Conservation (phyloP, 2,329 filamentous ascomycete species). For the Zasmidium citrigriseum region DNA sequence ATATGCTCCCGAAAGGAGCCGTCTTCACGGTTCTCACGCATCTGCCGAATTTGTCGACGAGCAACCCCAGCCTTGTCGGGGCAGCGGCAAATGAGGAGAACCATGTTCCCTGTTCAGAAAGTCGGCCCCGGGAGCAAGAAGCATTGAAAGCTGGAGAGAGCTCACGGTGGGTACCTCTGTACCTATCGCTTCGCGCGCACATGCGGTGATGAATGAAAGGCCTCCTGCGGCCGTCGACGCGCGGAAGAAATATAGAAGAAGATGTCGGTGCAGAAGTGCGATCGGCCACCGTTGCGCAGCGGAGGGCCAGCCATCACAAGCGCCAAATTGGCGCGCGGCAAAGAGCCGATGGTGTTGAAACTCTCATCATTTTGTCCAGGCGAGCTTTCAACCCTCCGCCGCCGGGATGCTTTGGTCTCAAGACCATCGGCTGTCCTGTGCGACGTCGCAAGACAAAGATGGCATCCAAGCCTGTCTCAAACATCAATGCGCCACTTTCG, state of each 20-base stretch:
- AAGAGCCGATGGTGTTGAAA: constrained; percentile 1
- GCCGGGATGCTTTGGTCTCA: constrained; percentile 6
- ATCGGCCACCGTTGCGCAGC: neutral
- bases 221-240: neutral
- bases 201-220: neutral
- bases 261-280: neutral
- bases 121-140: neutral
- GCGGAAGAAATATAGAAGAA: neutral
- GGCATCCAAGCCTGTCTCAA: constrained; percentile 14
- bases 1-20: neutral
- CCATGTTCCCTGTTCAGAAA: neutral
- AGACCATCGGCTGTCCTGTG: constrained; percentile 10
- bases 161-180: neutral
- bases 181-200: neutral
- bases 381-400: constrained; percentile 5
- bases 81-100: neutral
- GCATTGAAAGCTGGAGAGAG: neutral
- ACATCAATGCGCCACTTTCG: constrained; percentile 2
- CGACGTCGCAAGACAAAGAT: constrained; percentile 8
- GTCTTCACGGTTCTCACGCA: neutral
- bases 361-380: constrained; percentile 7
- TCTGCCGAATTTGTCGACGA: neutral
- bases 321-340: constrained; percentile 11
- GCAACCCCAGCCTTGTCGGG: neutral
- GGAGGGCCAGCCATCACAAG: neutral